Evolutionary conservation across 371 early-diverging fungal species (phyloP), one percentile per base, ranked within the genome.

Genomic region (Quaeritorhiza haematococci): DNA sequence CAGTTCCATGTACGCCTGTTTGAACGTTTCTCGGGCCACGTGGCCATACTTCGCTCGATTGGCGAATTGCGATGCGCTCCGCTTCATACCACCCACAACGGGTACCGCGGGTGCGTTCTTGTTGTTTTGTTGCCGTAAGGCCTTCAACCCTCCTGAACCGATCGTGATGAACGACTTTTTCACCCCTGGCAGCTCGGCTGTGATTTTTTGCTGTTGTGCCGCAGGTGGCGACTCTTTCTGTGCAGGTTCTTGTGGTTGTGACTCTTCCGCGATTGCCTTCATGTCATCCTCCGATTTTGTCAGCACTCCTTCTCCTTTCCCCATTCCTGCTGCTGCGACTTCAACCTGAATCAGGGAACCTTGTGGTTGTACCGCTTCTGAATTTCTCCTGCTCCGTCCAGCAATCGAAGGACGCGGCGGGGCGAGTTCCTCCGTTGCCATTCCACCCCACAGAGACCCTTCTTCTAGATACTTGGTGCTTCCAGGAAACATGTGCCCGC

Each of bases 11-110:
- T 83, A 89, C 21, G 85, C 67, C 42, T 72, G 66, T 62, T 77
- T 83, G 62, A 91, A 91, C 46, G 75, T 66, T 51, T 87, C 87
- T 52, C 86, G 75, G 0, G 87, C 83, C 56, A 0, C 82, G 79
- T 32, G 75, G 73, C 5, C 76, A 53, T n/a, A 49, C 26, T 3
- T 26, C 38, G 41, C 10, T 52, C 29, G 46, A 32, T 15, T 27
- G 57, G 4, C 63, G 49, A 3, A 67, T 27, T 43, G 2, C 53
- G 48, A 48, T 26, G 13, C 21, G 19, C 26, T 26, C 19, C 19
- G 10, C 38, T 48, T 48, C 48, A 48, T 48, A 10, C 48, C 48
- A 48, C 48, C 38, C 10, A 26, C 38, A 48, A 21, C 48, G 21
- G 41, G 17, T 17, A 38, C 41, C 38, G 48, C 21, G 48, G 24